Percentiles rank a stretch among this genome's conserved stretches.
Conservation (phyloP, 2,329 filamentous ascomycete genomes). For the Beauveria sp. region DNA sequence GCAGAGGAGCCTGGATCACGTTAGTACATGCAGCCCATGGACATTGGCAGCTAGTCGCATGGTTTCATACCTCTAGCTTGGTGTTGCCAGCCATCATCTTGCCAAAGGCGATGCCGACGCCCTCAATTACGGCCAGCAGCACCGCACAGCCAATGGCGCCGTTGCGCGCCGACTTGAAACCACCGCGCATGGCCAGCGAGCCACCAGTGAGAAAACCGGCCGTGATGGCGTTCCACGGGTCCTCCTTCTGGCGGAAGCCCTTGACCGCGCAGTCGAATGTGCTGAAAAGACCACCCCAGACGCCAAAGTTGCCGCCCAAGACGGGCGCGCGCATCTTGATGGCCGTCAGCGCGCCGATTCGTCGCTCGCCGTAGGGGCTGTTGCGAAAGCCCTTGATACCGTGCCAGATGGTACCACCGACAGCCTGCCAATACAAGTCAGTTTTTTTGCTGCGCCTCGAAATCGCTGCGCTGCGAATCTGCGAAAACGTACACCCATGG, state of each 20-base stretch:
- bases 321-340: slow-evolving; percentile 97
- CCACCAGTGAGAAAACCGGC: slow-evolving; percentile 96
- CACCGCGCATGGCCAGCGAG: slow-evolving; percentile 82
- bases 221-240: slow-evolving; percentile 96
- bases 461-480: background rate
- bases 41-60: too few relatives aligned
- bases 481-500: slow-evolving; percentile 70
- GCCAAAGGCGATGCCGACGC: slow-evolving; percentile 91
- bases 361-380: slow-evolving; percentile 83
- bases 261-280: slow-evolving; percentile 97
- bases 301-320: slow-evolving; percentile 93
- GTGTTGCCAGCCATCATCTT: slow-evolving; percentile 89
- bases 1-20: slow-evolving; percentile 16
- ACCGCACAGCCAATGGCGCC: slow-evolving; percentile 94
- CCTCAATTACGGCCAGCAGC: slow-evolving; percentile 90
- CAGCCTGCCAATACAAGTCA: slow-evolving; percentile 41
- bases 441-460: too few relatives aligned
- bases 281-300: slow-evolving; percentile 93
- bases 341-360: slow-evolving; percentile 91
- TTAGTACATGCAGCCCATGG: slow-evolving; percentile 9
- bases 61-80: slow-evolving; percentile 58
- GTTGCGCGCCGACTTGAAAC: slow-evolving; percentile 85
- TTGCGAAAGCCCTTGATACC: slow-evolving; percentile 92
- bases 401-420: slow-evolving; percentile 85
- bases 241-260: slow-evolving; percentile 90